These are phyloP conservation scores for Herpotrichia juniperi DNA, from an alignment of 2,329 filamentous ascomycete species.

Conservation along the genomic window DNA sequence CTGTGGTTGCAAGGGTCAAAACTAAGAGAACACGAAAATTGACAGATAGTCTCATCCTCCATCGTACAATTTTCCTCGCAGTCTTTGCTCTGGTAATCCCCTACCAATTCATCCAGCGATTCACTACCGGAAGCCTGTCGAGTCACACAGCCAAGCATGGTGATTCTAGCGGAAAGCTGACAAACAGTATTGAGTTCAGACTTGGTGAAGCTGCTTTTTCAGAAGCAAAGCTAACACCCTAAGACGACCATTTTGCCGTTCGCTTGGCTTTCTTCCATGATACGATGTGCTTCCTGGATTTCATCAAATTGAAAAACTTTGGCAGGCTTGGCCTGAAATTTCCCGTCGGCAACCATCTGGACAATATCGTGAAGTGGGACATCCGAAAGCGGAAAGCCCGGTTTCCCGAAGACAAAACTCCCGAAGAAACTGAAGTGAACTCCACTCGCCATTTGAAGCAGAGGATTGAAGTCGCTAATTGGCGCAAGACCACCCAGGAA, in stretches of 20 bases:
- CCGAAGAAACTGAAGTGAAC: slow-evolving; percentile 56
- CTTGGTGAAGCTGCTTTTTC: no score
- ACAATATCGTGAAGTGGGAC: slow-evolving; percentile 50
- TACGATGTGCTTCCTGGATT: slow-evolving; percentile 11
- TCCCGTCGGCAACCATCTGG: slow-evolving; percentile 42
- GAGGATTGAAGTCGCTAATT: slow-evolving; percentile 49
- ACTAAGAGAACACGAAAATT: no score
- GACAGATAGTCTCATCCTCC: no score
- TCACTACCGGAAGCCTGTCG: no score
- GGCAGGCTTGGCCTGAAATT: slow-evolving; percentile 10
- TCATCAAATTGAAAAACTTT: slow-evolving; percentile 11
- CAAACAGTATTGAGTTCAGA: no score
- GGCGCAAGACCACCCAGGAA: slow-evolving; percentile 51
- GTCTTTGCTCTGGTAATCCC: no score
- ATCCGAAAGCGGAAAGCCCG: slow-evolving; percentile 45
- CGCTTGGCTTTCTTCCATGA: slow-evolving; percentile 13
- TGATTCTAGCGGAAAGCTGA: no score
- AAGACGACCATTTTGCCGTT: slow-evolving; percentile 14
- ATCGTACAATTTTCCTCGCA: no score
- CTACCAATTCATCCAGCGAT: no score
- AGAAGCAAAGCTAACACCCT: no score
- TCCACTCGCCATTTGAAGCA: slow-evolving; percentile 52
- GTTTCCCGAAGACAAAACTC: slow-evolving; percentile 46
- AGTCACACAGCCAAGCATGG: no score
- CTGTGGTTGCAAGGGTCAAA: no score